Conservation (phyloP, 1,284 basidiomycete genomes). For the Cutaneotrichosporon spelunceum region DNA sequence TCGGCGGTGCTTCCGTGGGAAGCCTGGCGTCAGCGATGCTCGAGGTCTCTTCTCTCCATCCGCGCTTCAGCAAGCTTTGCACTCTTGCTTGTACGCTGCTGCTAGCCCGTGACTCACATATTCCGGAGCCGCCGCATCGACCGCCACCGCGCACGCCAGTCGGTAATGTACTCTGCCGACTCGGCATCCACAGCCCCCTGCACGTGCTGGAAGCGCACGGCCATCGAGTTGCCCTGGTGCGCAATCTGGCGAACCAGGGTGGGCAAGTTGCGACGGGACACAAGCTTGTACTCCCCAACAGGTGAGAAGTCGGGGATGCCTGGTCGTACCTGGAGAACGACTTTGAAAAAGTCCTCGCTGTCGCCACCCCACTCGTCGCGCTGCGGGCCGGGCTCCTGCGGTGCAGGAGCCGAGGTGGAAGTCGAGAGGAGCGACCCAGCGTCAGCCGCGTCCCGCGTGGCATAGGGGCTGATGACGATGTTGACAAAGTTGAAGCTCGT, state of each 20-base stretch:
- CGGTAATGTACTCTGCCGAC: slow-evolving; percentile 76
- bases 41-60: not conserved
- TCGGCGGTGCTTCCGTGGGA: slow-evolving; percentile 27
- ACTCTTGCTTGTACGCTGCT: not conserved
- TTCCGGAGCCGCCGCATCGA: slow-evolving; percentile 66
- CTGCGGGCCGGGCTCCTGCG: not conserved
- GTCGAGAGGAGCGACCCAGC: slow-evolving; percentile 10
- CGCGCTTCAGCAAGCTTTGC: not conserved
- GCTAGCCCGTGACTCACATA: slow-evolving; percentile 28
- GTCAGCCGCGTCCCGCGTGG: slow-evolving; percentile 60
- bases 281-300: slow-evolving; percentile 85
- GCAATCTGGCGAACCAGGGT: slow-evolving; percentile 79
- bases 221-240: slow-evolving; percentile 81
- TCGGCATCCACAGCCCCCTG: slow-evolving; percentile 61
- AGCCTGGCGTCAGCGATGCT: slow-evolving; percentile 9
- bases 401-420: not conserved
- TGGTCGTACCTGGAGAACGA: slow-evolving; percentile 75
- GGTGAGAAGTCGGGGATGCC: slow-evolving; percentile 91
- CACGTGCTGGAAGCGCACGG: slow-evolving; percentile 71
- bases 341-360: slow-evolving; percentile 72
- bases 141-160: slow-evolving; percentile 78
- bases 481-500: slow-evolving; percentile 98
- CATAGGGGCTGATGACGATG: slow-evolving; percentile 93
- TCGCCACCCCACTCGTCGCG: slow-evolving; percentile 36
- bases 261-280: slow-evolving; percentile 78